Evolutionary conservation across 2,329 filamentous ascomycete species (phyloP), one percentile per base, ranked within the genome.

Genomic region (Clonostachys rhizophaga): DNA sequence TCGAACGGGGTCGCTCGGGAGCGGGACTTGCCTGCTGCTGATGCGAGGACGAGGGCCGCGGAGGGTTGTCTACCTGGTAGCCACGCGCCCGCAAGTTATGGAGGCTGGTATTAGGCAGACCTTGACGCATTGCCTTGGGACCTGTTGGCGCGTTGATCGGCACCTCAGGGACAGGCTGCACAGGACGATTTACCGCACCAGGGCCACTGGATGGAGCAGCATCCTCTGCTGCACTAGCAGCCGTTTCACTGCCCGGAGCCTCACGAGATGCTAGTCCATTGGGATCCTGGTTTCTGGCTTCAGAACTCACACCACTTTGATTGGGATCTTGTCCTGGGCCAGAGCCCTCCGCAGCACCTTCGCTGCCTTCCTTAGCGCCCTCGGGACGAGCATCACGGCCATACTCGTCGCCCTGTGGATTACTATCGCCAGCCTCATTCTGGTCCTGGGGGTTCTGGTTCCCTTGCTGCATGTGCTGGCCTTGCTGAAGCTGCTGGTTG

Each of bases 81-180:
- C 74, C 75, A 52, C 74, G 67, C 20, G 78, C 78, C 52, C 81
- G 72, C 63, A 84, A 63, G 57, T 87, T 80, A 53, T 84, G 79
- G 46, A 88, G 79, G 55, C 87, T 89, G 48, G 86, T 91, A 64
- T 95, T 95, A 45, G 89, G 87, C 11, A 91, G 74, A 33, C 91
- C 90, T 66, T 94, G 87, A 52, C 92, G 81, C 89, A 97, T 95
- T 16, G 94, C 94, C 68, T 94, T 91, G 43, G 94, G 94, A 10
- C 91, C 94, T 47, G 87, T 95, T 30, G 94, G 94, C 30, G 94
- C 94, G 69, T 77, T 89, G 68, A 83, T 65, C 41, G 82, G 82
- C 45, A 69, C 66, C 56, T 70, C 65, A 52, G 69, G 65, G 49
- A 55, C 59, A 46, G 65, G 50, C 49, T 60, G 47, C 30, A 66